Conservation (phyloP, 192 early-diverging fungal species). For the Backusella luteola region DNA sequence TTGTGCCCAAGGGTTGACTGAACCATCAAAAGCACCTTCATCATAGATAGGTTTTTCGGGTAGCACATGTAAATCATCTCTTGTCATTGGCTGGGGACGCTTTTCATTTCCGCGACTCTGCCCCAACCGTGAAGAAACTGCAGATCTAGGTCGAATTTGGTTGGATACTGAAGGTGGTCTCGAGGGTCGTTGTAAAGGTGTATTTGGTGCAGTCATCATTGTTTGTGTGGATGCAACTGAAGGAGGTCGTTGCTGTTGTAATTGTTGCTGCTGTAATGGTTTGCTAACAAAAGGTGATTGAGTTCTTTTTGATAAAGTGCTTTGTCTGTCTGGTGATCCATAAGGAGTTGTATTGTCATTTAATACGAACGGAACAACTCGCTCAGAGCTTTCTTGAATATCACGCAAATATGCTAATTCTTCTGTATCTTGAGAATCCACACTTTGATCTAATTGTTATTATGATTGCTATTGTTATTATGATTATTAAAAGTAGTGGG, state of each 20-base stretch:
- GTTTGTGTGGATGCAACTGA: slow-evolving; percentile 1
- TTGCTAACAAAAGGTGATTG: background rate
- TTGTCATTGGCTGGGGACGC: slow-evolving; percentile 9
- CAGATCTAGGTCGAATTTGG: slow-evolving; percentile 1
- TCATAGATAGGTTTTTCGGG: background rate
- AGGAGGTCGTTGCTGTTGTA: slow-evolving; percentile 2
- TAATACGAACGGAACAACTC: background rate
- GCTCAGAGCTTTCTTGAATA: slow-evolving; percentile 10
- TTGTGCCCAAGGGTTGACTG: slow-evolving; percentile 8
- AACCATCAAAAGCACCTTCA: slow-evolving; percentile 7
- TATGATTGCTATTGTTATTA: background rate
- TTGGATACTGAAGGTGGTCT: background rate
- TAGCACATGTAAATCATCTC: slow-evolving; percentile 8
- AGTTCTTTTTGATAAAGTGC: background rate
- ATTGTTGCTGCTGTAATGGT: background rate
- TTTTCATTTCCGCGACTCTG: slow-evolving; percentile 12
- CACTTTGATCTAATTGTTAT: background rate
- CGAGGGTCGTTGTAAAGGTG: background rate
- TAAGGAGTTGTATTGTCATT: background rate
- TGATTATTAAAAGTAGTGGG: background rate
- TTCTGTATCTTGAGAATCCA: slow-evolving; percentile 21
- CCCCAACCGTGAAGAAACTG: slow-evolving; percentile 11
- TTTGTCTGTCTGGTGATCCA: background rate
- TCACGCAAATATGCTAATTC: slow-evolving; percentile 37
- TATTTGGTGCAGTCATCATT: slow-evolving; percentile 14